Conservation (phyloP, 306 rosid genomes). For the Vachellia pachyceras region DNA sequence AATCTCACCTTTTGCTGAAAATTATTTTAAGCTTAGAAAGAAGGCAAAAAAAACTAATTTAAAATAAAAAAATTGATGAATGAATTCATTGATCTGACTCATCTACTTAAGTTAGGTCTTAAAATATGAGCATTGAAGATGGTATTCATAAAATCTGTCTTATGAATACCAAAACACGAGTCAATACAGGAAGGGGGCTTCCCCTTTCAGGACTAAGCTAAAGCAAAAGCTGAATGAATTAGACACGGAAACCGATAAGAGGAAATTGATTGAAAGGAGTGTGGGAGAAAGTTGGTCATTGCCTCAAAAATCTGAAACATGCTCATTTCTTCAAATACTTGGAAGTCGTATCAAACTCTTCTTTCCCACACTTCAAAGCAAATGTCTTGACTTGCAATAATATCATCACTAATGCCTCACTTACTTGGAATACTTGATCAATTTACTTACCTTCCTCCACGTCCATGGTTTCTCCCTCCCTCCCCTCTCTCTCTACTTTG, state of each 20-base stretch:
- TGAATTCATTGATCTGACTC: too few relatives aligned
- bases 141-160: too few relatives aligned
- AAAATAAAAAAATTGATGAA: too few relatives aligned
- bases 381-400: neutral
- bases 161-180: neutral
- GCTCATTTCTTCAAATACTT: neutral
- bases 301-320: slow-evolving; percentile 25
- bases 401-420: neutral
- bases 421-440: neutral
- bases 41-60: too few relatives aligned
- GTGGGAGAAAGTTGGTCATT: slow-evolving; percentile 19
- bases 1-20: too few relatives aligned
- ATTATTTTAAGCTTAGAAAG: too few relatives aligned
- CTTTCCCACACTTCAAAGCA: slow-evolving; percentile 4
- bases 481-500: too few relatives aligned
- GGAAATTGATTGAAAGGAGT: neutral
- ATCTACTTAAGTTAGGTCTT: too few relatives aligned
- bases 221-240: neutral
- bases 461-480: neutral
- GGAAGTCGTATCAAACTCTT: slow-evolving; percentile 14
- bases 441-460: neutral
- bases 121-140: too few relatives aligned
- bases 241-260: slow-evolving; percentile 4
- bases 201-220: neutral
- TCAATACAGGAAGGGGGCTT: neutral